A percentile compares a stretch with the other conserved stretches of the same genome.
These are phyloP conservation scores for Aureobasidium uvarum DNA, from an alignment of 2,329 filamentous ascomycete species.

Conservation along the genomic window DNA sequence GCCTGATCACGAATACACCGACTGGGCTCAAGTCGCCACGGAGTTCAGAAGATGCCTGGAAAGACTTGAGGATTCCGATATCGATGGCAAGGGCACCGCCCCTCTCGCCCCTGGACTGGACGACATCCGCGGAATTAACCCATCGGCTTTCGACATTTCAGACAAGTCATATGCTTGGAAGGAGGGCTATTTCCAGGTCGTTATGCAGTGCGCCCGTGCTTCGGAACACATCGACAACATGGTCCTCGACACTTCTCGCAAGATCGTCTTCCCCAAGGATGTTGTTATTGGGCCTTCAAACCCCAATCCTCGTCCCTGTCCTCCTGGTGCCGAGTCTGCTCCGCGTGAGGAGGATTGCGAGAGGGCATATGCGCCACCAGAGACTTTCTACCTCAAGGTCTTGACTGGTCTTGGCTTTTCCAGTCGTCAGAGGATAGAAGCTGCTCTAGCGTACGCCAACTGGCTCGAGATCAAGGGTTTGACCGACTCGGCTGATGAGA, in stretches of 20 bases:
- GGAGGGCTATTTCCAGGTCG: slow-evolving; percentile 76
- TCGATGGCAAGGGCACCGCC: slow-evolving; percentile 59
- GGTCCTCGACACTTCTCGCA: slow-evolving; percentile 66
- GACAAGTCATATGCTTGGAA: slow-evolving; percentile 80
- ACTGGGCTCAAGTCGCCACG: slow-evolving; percentile 67
- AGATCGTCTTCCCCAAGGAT: slow-evolving; percentile 66
- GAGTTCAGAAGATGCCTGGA: slow-evolving; percentile 60
- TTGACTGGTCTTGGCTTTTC: slow-evolving; percentile 77
- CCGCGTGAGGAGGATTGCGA: slow-evolving; percentile 75
- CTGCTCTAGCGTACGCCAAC: slow-evolving; percentile 77
- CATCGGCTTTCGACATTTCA: slow-evolving; percentile 65
- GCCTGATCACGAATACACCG: slow-evolving; percentile 57
- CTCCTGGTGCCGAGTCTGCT: slow-evolving; percentile 60
- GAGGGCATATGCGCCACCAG: slow-evolving; percentile 65
- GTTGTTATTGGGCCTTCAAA: slow-evolving; percentile 81
- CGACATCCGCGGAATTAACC: slow-evolving; percentile 53
- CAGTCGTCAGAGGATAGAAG: slow-evolving; percentile 74
- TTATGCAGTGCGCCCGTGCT: slow-evolving; percentile 73
- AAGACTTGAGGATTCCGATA: slow-evolving; percentile 65
- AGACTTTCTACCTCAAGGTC: slow-evolving; percentile 77
- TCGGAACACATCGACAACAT: slow-evolving; percentile 81
- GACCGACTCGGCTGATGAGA: slow-evolving; percentile 63
- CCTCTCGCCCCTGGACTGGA: slow-evolving; percentile 28
- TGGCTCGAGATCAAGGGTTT: slow-evolving; percentile 78
- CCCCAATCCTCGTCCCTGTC: slow-evolving; percentile 70